These are phyloP conservation scores for Colletotrichum salicis DNA, from an alignment of 2,329 filamentous ascomycete species.

Conservation along the genomic window DNA sequence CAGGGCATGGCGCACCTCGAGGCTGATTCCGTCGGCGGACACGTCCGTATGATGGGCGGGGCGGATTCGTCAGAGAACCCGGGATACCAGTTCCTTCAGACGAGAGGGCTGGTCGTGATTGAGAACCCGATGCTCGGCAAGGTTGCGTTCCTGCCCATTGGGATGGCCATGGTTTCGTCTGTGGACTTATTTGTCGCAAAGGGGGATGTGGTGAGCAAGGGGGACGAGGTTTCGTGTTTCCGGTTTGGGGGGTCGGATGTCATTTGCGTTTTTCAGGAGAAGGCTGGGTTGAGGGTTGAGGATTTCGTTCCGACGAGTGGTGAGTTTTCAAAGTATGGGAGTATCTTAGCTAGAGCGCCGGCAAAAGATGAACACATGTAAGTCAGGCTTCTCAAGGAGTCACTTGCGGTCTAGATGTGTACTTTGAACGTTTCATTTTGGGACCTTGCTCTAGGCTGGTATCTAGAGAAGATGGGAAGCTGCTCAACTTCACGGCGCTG, in stretches of 20 bases:
- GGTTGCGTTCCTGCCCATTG: conserved; percentile 55
- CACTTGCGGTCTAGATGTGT: neutral
- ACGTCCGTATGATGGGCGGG: conserved; percentile 35
- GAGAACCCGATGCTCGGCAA: conserved; percentile 47
- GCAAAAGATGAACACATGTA: neutral
- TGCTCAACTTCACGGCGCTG: neutral
- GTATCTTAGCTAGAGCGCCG: conserved; percentile 29
- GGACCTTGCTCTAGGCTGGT: neutral
- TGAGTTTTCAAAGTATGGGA: conserved; percentile 38
- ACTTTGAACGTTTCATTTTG: neutral
- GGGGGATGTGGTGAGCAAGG: conserved; percentile 46
- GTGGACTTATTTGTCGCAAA: conserved; percentile 45
- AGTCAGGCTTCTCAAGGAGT: neutral
- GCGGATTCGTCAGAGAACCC: conserved; percentile 47
- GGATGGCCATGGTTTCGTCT: conserved; percentile 56
- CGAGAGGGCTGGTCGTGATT: conserved; percentile 50
- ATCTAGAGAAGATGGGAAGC: neutral
- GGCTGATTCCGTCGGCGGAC: conserved; percentile 40
- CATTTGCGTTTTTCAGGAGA: conserved; percentile 50
- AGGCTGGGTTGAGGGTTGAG: conserved; percentile 32
- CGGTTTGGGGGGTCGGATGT: conserved; percentile 56
- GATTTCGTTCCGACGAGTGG: conserved; percentile 36
- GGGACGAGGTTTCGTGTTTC: conserved; percentile 54
- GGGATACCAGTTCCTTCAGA: conserved; percentile 54
- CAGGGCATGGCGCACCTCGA: conserved; percentile 50